These are phyloP conservation scores for Ensete glaucum DNA, from an alignment of 176 grass and related monocot species.

Conservation along the genomic window DNA sequence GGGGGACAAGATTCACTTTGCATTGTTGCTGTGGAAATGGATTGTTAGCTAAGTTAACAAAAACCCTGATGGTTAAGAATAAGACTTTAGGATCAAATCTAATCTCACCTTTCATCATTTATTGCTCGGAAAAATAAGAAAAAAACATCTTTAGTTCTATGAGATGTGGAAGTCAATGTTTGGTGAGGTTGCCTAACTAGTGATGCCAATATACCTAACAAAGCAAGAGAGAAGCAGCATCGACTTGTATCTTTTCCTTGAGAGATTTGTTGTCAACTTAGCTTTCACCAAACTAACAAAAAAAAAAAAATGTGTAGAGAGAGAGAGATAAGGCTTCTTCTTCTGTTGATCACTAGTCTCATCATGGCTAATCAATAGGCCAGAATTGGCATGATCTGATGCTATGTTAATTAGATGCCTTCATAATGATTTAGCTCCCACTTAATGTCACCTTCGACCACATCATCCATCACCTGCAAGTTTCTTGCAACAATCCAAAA, in stretches of 20 bases:
- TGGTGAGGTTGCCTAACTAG: conserved; percentile 2
- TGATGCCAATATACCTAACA: neutral
- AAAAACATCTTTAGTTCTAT: neutral
- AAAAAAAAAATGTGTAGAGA: no score
- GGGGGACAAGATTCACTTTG: no score
- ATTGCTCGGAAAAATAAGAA: no score
- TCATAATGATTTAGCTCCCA: neutral
- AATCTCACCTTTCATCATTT: neutral
- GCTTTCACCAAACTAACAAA: neutral
- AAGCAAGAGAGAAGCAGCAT: neutral
- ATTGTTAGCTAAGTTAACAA: no score
- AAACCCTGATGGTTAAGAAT: no score
- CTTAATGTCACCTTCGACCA: neutral
- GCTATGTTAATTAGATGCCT: neutral
- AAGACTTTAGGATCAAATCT: neutral
- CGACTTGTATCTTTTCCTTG: neutral
- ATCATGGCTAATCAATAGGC: neutral
- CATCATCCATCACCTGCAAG: no score
- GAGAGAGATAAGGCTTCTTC: no score
- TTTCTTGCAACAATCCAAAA: no score
- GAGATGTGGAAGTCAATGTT: neutral
- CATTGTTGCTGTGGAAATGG: no score
- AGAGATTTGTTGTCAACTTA: neutral
- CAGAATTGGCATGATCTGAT: neutral
- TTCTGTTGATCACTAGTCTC: neutral